Evolutionary conservation across 768 basidiomycete genomes (phyloP).

Genomic region (Xanthoconium purpureum): DNA sequence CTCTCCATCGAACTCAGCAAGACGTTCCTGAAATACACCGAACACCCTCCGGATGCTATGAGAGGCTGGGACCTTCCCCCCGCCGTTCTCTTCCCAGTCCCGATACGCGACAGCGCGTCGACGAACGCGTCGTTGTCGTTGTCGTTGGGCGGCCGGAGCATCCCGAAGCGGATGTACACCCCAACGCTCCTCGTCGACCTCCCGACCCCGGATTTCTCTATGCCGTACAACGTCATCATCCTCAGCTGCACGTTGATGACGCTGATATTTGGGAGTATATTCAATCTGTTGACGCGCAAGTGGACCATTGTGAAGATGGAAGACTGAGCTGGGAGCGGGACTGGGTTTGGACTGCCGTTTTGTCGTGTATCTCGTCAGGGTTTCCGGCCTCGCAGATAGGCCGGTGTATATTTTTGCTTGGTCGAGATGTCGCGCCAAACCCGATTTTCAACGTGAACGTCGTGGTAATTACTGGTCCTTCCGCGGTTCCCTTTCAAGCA

Average conservation of each 20-base stretch:
- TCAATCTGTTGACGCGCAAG: constrained; percentile 80
- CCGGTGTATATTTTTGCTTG: too few relatives aligned
- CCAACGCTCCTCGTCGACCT: constrained; percentile 81
- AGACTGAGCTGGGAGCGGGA: constrained; percentile 3
- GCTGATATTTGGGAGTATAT: constrained; percentile 88
- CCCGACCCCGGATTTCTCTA: constrained; percentile 98
- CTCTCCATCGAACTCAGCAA: constrained; percentile 76
- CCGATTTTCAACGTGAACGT: too few relatives aligned
- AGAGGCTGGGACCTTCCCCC: constrained; percentile 92
- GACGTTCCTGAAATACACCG: constrained; percentile 87
- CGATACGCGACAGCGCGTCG: not conserved
- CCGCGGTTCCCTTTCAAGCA: too few relatives aligned
- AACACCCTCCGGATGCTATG: constrained; percentile 94
- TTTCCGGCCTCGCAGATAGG: too few relatives aligned
- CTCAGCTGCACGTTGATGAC: constrained; percentile 90
- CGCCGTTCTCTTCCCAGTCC: constrained; percentile 61
- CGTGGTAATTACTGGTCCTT: too few relatives aligned
- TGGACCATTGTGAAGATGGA: constrained; percentile 57
- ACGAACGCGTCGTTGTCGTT: constrained; percentile 1
- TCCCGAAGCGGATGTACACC: constrained; percentile 63
- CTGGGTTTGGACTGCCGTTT: too few relatives aligned
- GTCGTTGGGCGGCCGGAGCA: not conserved
- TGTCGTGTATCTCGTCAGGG: too few relatives aligned
- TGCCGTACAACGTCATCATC: constrained; percentile 99
- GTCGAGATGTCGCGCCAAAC: too few relatives aligned